Conservation (phyloP, 805 yeast genomes). For the Wickerhamomyces subpelliculosus region DNA sequence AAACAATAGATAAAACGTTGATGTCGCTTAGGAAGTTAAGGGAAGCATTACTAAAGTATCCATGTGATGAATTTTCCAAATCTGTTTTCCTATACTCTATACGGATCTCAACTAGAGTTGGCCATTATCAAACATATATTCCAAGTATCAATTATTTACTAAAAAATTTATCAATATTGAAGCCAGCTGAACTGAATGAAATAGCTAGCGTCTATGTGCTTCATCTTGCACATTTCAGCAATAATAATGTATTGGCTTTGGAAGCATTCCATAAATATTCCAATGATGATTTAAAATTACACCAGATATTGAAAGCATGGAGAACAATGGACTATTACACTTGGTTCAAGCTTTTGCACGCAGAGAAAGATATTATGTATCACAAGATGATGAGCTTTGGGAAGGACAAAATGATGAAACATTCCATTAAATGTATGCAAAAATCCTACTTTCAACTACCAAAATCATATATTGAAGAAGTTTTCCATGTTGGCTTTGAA, state of each 20-base stretch:
- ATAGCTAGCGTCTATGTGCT: conserved; percentile 34
- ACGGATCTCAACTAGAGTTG: conserved; percentile 37
- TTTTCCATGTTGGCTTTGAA: conserved; percentile 7
- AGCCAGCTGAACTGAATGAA: conserved; percentile 30
- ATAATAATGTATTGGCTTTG: conserved; percentile 11
- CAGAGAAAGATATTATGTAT: conserved; percentile 9
- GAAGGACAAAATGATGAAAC: conserved; percentile 22
- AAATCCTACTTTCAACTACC: conserved; percentile 33
- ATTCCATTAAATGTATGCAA: conserved; percentile 28
- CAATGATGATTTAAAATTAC: conserved; percentile 25
- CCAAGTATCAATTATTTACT: conserved; percentile 41
- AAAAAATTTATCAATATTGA: conserved; percentile 14
- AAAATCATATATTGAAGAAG: conserved; percentile 4
- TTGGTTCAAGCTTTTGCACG: conserved; percentile 25
- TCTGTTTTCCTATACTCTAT: conserved; percentile 45
- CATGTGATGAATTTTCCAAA: conserved; percentile 35
- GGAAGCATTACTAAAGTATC: conserved; percentile 40
- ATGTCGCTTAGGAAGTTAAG: conserved; percentile 35
- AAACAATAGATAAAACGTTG: conserved; percentile 23
- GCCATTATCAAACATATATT: conserved; percentile 50
- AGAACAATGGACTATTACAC: conserved; percentile 24
- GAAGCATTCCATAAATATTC: conserved; percentile 22
- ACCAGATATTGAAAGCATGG: conserved; percentile 26
- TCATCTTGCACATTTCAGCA: conserved; percentile 29
- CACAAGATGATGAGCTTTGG: conserved; percentile 38